Conservation (phyloP, 2,329 filamentous ascomycete species). For the Pseudofabraea citricarpa region DNA sequence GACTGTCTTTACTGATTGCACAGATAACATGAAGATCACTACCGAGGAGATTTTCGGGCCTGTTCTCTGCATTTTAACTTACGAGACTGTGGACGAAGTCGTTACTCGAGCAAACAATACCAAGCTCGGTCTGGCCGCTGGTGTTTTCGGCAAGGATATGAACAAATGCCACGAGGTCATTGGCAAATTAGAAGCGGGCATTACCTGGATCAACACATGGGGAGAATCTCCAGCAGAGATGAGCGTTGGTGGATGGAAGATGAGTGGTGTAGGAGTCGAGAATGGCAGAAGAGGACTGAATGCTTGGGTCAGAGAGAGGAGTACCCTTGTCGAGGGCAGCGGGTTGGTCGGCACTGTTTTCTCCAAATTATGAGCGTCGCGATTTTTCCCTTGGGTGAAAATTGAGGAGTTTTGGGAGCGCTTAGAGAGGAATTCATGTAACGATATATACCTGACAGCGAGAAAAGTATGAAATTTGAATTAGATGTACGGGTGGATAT, state of each 20-base stretch:
- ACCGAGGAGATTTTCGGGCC: constrained; percentile 86
- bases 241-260: constrained; percentile 89
- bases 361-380: constrained; percentile 52
- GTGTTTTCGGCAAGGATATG: constrained; percentile 75
- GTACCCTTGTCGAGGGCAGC: constrained; percentile 75
- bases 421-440: no score
- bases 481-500: no score
- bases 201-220: constrained; percentile 93
- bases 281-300: constrained; percentile 77
- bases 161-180: constrained; percentile 70
- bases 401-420: no score
- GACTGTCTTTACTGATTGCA: constrained; percentile 83
- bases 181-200: constrained; percentile 70
- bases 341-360: constrained; percentile 69
- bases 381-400: no score
- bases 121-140: constrained; percentile 73
- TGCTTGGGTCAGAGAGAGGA: constrained; percentile 83
- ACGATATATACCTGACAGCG: no score
- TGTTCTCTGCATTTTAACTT: constrained; percentile 76
- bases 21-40: constrained; percentile 73
- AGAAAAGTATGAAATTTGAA: no score
- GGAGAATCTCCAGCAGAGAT: constrained; percentile 90
- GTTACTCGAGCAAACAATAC: constrained; percentile 72
- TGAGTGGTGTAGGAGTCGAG: constrained; percentile 82
- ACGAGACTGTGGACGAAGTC: constrained; percentile 64